A percentile compares a stretch with the other conserved stretches of the same genome.
Conservation (phyloP, 805 yeast genomes). For the Ogataea populi-albae region DNA sequence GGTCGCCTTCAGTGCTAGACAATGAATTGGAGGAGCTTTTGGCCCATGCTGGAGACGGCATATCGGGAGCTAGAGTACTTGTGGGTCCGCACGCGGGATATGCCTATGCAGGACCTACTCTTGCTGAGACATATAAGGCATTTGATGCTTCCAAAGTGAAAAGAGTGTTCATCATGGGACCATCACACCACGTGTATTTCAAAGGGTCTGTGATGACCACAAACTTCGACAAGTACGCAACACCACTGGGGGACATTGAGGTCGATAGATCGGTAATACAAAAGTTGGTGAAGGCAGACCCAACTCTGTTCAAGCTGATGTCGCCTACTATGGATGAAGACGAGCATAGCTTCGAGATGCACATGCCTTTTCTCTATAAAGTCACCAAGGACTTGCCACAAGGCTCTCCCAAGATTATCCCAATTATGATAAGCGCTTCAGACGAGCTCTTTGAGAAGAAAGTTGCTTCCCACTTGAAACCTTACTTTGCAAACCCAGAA, state of each 20-base stretch:
- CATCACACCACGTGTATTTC: slow-evolving; percentile 88
- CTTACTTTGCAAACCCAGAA: slow-evolving; percentile 50
- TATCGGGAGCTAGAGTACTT: slow-evolving; percentile 46
- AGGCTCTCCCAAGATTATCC: slow-evolving; percentile 53
- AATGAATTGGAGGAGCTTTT: slow-evolving; percentile 52
- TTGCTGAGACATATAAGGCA: slow-evolving; percentile 72
- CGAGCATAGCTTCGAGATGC: slow-evolving; percentile 96
- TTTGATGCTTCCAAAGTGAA: slow-evolving; percentile 59
- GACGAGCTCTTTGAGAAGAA: slow-evolving; percentile 41
- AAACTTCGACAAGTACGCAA: slow-evolving; percentile 54
- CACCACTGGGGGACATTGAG: slow-evolving; percentile 76
- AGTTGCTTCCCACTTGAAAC: slow-evolving; percentile 48
- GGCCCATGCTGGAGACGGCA: slow-evolving; percentile 31
- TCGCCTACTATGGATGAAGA: slow-evolving; percentile 60
- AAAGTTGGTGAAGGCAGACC: slow-evolving; percentile 34
- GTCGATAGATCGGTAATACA: slow-evolving; percentile 55
- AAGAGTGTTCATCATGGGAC: slow-evolving; percentile 81
- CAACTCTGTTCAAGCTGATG: slow-evolving; percentile 54
- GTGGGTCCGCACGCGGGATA: slow-evolving; percentile 90
- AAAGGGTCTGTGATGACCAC: slow-evolving; percentile 55
- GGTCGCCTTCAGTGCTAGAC: slow-evolving; percentile 40
- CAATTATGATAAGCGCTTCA: slow-evolving; percentile 73
- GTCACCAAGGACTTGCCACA: slow-evolving; percentile 35
- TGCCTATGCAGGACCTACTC: slow-evolving; percentile 70
- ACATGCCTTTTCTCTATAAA: slow-evolving; percentile 68